Conservation (phyloP, 1,139 yeast species). For the Kazachstania sp. region DNA sequence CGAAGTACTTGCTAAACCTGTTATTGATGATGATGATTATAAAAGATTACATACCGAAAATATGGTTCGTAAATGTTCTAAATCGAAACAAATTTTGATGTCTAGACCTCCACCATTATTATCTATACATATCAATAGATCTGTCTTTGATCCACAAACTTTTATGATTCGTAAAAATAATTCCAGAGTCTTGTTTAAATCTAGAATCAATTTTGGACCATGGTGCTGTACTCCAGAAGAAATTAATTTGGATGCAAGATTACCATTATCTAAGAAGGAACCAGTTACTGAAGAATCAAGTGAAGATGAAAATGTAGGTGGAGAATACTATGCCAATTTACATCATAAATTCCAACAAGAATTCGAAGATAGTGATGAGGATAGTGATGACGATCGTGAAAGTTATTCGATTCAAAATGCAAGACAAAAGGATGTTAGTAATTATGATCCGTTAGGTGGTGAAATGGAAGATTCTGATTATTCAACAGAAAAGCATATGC, state of each 20-base stretch:
- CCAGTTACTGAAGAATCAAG: constrained; percentile 22
- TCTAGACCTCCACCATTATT: constrained; percentile 80
- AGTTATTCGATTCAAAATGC: constrained; percentile 21
- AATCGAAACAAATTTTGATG: constrained; percentile 72
- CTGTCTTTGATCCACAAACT: constrained; percentile 83
- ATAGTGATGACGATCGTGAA: constrained; percentile 14
- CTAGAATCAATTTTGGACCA: constrained; percentile 49
- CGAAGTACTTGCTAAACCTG: constrained; percentile 50
- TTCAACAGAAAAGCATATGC: constrained; percentile 8
- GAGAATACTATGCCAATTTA: constrained; percentile 26
- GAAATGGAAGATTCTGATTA: constrained; percentile 11
- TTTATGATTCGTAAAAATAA: constrained; percentile 78
- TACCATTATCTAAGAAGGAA: constrained; percentile 60
- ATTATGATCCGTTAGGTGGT: constrained; percentile 28
- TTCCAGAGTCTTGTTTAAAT: constrained; percentile 71
- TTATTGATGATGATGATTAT: constrained; percentile 73
- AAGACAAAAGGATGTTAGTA: constrained; percentile 13
- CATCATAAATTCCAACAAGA: constrained; percentile 28
- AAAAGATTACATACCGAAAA: constrained; percentile 65
- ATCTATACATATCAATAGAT: constrained; percentile 80
- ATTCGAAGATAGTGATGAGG: constrained; percentile 30
- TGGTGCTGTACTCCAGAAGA: constrained; percentile 58
- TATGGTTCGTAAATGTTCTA: constrained; percentile 65
- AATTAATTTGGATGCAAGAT: constrained; percentile 71
- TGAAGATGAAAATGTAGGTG: constrained; percentile 28